Base-by-base conservation (phyloP, 2,329 filamentous ascomycete genomes). In the Xylaria arbuscula region DNA sequence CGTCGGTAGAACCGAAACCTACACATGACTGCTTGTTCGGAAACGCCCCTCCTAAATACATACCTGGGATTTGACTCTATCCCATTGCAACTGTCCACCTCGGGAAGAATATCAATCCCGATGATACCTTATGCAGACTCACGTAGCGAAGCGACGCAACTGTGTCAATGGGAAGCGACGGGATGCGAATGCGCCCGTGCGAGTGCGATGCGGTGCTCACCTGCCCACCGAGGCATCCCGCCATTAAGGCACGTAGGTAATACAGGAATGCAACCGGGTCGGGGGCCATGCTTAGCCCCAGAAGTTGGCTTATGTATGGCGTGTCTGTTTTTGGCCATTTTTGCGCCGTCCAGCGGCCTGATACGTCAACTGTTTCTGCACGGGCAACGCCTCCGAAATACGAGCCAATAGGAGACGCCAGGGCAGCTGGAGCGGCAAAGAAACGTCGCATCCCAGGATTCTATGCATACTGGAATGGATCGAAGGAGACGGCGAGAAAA, bases 341-440 rank as follows among this genome's bases (percentile, higher is more conserved):
- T 60, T 69, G 60, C 50, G 60, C 54, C 64, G 28, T 57, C 36
- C 19, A 28, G 42, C 19, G 54, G 24, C 40, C 59, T 69, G 67
- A 69, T 69, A 69, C 67, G 67, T 64, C 60, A 59, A 66, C 42
- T 42, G 67, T 69, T 69, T 67, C 67, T 62, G 64, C 50, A 51
- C 32, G 13, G 38, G 36, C 48, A 54, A 53, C 34, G 38, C 45
- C 36, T 28, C 34, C 58, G 13, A 17, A 5, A 42, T 19, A 45
- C 38, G 50, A 19, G 32, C 67, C 63, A 69, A 66, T 69, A 54
- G 38, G 45, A 67, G 36, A n/a, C 36, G 28, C 42, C 47, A 69
- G 34, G 19, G 42, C 34, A 67, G 54, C 63, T 55, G 59, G 36
- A 47, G 58, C 36, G 59, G 54, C 59, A 51, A 51, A n/a, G 64